A percentile compares a stretch with the other conserved stretches of the same genome.
Evolutionary conservation across 495 filamentous ascomycete genomes (phyloP).

Genomic region (Bacidia rubella): DNA sequence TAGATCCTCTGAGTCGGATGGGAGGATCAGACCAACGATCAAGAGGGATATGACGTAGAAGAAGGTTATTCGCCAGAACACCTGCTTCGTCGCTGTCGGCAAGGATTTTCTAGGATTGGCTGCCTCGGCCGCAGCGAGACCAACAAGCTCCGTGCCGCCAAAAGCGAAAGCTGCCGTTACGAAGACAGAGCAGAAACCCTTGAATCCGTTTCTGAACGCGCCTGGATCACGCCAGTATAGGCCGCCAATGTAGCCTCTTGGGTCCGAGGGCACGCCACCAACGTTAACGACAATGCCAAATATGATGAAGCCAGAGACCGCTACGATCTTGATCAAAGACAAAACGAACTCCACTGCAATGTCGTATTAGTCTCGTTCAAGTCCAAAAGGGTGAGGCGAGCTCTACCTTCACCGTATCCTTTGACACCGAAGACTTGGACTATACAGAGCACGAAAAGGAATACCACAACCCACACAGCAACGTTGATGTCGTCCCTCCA

Average conservation of each 20-base stretch:
- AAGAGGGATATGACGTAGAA: conserved; percentile 66
- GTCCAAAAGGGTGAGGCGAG: background rate
- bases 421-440: conserved; percentile 44
- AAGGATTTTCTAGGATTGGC: conserved; percentile 49
- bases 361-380: background rate
- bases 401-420: conserved; percentile 55
- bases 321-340: conserved; percentile 36
- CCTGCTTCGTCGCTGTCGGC: conserved; percentile 56
- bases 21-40: conserved; percentile 62
- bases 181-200: conserved; percentile 59
- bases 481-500: conserved; percentile 48
- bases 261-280: conserved; percentile 45
- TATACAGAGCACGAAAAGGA: conserved; percentile 29
- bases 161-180: conserved; percentile 65
- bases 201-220: conserved; percentile 57
- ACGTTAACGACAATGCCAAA: conserved; percentile 55
- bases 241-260: conserved; percentile 44
- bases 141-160: conserved; percentile 57
- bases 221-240: conserved; percentile 54
- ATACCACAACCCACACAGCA: conserved; percentile 54
- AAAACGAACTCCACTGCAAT: conserved; percentile 31
- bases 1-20: conserved; percentile 32
- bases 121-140: conserved; percentile 59
- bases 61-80: conserved; percentile 61
- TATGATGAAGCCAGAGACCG: conserved; percentile 57